Conservation (phyloP, 2,329 filamentous ascomycete genomes). For the Biscogniauxia marginata region DNA sequence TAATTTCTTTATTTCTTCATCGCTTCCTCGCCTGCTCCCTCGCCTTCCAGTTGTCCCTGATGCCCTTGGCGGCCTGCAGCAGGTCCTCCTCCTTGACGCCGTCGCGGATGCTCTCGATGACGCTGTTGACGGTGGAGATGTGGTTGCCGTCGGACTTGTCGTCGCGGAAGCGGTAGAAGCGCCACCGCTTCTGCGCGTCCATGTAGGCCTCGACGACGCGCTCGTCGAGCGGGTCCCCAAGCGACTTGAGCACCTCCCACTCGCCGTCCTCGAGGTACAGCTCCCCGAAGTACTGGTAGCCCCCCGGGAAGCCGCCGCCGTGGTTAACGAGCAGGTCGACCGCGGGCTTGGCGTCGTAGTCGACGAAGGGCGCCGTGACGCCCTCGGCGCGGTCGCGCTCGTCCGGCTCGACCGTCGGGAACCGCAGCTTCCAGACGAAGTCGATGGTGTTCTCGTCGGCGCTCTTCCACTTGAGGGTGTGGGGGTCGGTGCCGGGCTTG, state of each 20-base stretch:
- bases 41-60: constrained; percentile 79
- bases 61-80: constrained; percentile 63
- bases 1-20: background rate
- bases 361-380: constrained; percentile 59
- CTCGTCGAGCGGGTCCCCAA: constrained; percentile 76
- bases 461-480: constrained; percentile 98
- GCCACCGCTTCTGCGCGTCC: constrained; percentile 74
- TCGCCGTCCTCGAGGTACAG: constrained; percentile 72
- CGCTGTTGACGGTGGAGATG: constrained; percentile 76
- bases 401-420: constrained; percentile 69
- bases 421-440: constrained; percentile 76
- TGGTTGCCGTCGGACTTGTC: constrained; percentile 94
- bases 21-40: constrained; percentile 38
- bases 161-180: constrained; percentile 84
- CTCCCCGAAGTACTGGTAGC: constrained; percentile 64
- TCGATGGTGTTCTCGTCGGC: constrained; percentile 94
- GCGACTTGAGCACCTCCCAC: constrained; percentile 77
- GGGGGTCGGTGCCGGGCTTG: constrained; percentile 83
- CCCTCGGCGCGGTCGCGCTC: constrained; percentile 67
- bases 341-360: constrained; percentile 79
- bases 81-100: constrained; percentile 82
- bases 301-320: constrained; percentile 50
- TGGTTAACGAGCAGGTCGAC: constrained; percentile 70
- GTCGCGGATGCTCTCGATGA: constrained; percentile 86
- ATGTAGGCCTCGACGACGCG: constrained; percentile 88